Conservation (phyloP, 2,329 filamentous ascomycete species). For the Epichloe aotearoae region DNA sequence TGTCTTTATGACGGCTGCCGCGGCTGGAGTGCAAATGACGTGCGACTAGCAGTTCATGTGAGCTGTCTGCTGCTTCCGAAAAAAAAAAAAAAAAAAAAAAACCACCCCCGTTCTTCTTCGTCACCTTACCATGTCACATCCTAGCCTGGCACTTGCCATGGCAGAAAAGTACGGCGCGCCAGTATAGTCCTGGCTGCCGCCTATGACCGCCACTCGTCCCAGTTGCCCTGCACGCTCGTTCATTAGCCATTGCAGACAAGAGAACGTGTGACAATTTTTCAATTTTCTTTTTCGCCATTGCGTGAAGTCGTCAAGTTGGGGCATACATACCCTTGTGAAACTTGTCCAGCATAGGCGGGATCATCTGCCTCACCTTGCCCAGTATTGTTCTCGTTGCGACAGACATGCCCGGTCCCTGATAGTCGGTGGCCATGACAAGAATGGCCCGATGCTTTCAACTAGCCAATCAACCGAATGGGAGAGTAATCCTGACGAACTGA, state of each 20-base stretch:
- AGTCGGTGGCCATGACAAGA: constrained; percentile 12
- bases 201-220: constrained; percentile 84
- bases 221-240: constrained; percentile 56
- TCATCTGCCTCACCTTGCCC: constrained; percentile 70
- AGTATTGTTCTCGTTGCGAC: constrained; percentile 62
- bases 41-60: constrained; percentile 47
- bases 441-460: not conserved
- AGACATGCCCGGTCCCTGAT: constrained; percentile 39
- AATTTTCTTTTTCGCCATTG: no score
- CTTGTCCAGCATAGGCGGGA: constrained; percentile 86
- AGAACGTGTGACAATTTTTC: not conserved
- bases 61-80: not conserved
- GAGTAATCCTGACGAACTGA: no score
- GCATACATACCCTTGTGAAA: constrained; percentile 77
- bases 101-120: not conserved
- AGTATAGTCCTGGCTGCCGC: constrained; percentile 91
- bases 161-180: constrained; percentile 96
- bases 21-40: constrained; percentile 87
- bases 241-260: not conserved
- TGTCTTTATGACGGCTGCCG: constrained; percentile 82
- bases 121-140: constrained; percentile 67
- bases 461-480: no score
- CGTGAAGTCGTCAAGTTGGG: no score
- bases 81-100: no score
- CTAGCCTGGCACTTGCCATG: constrained; percentile 85